phyloP scores from a whole-genome alignment of 805 yeast genomes.

The Saccharomycopsis babjevae region DNA sequence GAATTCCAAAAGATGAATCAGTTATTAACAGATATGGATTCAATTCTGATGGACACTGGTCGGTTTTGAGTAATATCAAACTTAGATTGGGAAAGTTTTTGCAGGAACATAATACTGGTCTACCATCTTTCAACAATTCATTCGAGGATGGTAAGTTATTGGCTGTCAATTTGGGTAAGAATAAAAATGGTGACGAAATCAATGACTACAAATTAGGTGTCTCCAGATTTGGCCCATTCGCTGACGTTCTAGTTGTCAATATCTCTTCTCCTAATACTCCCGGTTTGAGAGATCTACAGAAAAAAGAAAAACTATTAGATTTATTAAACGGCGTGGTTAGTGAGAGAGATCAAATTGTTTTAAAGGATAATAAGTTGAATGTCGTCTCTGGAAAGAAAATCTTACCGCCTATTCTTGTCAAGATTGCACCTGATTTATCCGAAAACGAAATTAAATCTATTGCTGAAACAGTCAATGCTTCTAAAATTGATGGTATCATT shows the following conservation, averaged over 20 bases:
- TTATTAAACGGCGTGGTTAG: conserved; percentile 57
- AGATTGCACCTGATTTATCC: conserved; percentile 86
- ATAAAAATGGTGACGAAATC: conserved; percentile 84
- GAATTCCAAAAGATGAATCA: conserved; percentile 76
- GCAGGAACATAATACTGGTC: conserved; percentile 20
- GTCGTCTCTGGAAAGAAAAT: conserved; percentile 22
- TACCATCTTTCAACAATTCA: conserved; percentile 33
- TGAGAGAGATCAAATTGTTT: conserved; percentile 50
- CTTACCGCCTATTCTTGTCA: conserved; percentile 73
- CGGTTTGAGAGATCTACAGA: conserved; percentile 80
- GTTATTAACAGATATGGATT: conserved; percentile 93
- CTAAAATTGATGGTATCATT: conserved; percentile 84
- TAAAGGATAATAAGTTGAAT: conserved; percentile 29
- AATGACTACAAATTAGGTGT: conserved; percentile 83
- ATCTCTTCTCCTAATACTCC: conserved; percentile 97
- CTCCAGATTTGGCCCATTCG: conserved; percentile 64
- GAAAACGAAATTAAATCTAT: conserved; percentile 74
- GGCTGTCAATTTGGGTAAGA: conserved; percentile 85
- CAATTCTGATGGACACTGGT: conserved; percentile 81
- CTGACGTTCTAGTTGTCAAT: conserved; percentile 83
- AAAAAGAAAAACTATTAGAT: conserved; percentile 58
- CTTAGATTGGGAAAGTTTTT: conserved; percentile 43
- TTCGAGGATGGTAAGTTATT: conserved; percentile 56
- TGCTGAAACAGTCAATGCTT: conserved; percentile 65
- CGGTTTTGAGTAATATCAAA: conserved; percentile 58